Percentiles rank a stretch among this genome's conserved stretches.
These are phyloP conservation scores for Erythrobasidium hasegawianum DNA, from an alignment of 1,284 basidiomycete species.

Conservation along the genomic window DNA sequence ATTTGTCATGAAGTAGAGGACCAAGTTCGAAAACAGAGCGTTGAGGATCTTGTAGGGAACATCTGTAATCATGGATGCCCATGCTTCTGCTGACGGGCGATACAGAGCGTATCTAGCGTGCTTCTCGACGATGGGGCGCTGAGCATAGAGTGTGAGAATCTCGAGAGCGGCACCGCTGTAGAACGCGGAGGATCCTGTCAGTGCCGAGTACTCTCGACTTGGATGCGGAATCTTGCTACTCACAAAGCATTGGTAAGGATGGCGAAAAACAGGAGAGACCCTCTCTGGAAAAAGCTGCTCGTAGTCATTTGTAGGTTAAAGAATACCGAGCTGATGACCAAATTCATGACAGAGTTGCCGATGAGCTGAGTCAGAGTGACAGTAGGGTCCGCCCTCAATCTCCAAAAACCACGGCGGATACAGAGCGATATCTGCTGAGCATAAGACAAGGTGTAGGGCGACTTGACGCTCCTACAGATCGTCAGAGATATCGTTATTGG, in stretches of 20 bases:
- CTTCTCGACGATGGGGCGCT: constrained; percentile 53
- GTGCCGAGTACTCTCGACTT: too few species aligned
- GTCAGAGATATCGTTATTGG: too few species aligned
- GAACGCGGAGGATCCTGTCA: too few species aligned
- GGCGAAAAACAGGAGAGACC: constrained; percentile 60
- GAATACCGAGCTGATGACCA: constrained; percentile 61
- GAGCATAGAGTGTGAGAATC: constrained; percentile 53
- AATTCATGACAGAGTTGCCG: constrained; percentile 55
- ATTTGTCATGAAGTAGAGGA: constrained; percentile 65
- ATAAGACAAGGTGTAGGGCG: constrained; percentile 53
- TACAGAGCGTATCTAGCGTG: constrained; percentile 54
- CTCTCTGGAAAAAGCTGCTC: constrained; percentile 80
- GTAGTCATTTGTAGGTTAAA: constrained; percentile 64
- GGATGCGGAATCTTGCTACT: too few species aligned
- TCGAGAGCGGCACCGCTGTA: constrained; percentile 53
- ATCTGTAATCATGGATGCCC: constrained; percentile 53
- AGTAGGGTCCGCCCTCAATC: constrained; percentile 50
- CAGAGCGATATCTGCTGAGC: constrained; percentile 51
- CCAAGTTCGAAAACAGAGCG: constrained; percentile 55
- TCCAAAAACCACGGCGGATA: constrained; percentile 50
- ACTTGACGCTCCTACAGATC: constrained; percentile 35
- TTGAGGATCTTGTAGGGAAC: constrained; percentile 57
- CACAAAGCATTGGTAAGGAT: constrained; percentile 47
- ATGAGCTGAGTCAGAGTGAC: constrained; percentile 51
- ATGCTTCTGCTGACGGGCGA: constrained; percentile 52